Base-by-base conservation (phyloP, 345 rosid species). In the Euphorbia tirucalli region DNA sequence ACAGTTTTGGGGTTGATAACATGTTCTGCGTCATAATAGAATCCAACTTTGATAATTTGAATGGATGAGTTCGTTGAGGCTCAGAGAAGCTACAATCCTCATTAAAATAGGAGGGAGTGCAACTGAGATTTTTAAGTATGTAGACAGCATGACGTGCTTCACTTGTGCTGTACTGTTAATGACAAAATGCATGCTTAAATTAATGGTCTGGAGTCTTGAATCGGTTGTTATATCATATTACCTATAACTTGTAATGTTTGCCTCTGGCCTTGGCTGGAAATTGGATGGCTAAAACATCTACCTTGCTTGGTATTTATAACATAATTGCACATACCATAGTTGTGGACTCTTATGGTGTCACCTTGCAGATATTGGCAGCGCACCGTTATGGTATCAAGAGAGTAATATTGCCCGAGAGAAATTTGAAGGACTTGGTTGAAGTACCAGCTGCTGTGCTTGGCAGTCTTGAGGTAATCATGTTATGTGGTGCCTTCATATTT, bases 391-490 rank as follows among this genome's bases (percentile, higher is more conserved):
- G 99, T 39, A 88, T 95, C 68, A 92, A 88, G 82, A 89, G 99
- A 83, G 96, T 95, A 72, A 95, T 95, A 74, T 86, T 95, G 74
- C 98, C 99, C 0, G 94, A 90, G 84, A 89, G 97, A 84, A 95
- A 95, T 79, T 31, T 90, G 65, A 95, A 95, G 86, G 98, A 95
- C 86, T 83, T 95, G 39, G 97, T 78, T 43, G 99, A 95, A 87
- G 99, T 95, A 69, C 99, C 99, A 6, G 84, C 91, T 4, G 78
- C 89, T 71, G 98, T 95, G 75, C 88, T 95, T 28, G 76, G 92
- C 62, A 81, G 86, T 80, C 78, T 95, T 24, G 99, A 95, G 91
- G 99, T 94, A 83, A 81, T 60, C 78, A 39, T 43, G 55, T 39
- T 66, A n/a, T 57, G n/a, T n/a, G n/a, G n/a, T n/a, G n/a, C n/a